Base-by-base conservation (phyloP, 257 asterid genomes). In the Penstemon eatonii region DNA sequence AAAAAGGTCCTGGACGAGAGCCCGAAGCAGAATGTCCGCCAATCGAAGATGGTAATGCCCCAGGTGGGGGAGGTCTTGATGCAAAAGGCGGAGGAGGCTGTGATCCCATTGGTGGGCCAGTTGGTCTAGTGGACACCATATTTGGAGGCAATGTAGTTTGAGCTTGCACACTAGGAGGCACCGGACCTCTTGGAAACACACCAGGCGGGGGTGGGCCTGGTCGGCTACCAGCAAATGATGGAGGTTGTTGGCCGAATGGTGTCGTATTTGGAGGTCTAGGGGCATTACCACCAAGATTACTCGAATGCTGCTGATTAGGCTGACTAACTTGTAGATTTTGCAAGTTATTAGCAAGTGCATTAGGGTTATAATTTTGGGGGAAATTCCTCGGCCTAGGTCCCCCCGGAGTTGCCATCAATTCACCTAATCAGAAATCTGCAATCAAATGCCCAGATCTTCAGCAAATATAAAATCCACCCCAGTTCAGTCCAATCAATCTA, bases 121-220 rank as follows among this genome's bases (percentile, higher is more conserved):
- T 70, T 45, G 96, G 86, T 69, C 96, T 83, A 76, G 63, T 45
- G 53, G 85, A 56, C 77, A 75, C 74, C 78, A 60, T 53, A 69
- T 82, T 82, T 0, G 87, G 80, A 33, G 97, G 89, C 65, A 86
- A 75, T 65, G 84, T 63, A 64, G 78, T 13, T 65, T 80, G 96
- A 12, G 83, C 64, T n/a, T 92, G 82, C 46, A 86, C 87, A 76
- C 81, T 59, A 53, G 90, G 82, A 12, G 90, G 95, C 61, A 33
- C 67, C 0, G 83, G 79, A 67, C 85, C 96, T 73, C 96, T 82
- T 0, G 82, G 87, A 69, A 86, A 80, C 38, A 68, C 85, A 74
- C 91, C 96, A 8, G 90, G 91, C 3, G 91, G 92, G 5, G 97
- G 89, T 56, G 91, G 83, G 13, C 96, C 95, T 11, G 95, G 97